phyloP scores from a whole-genome alignment of 371 early-diverging fungal genomes.

The Lichtheimia hyalospora region DNA sequence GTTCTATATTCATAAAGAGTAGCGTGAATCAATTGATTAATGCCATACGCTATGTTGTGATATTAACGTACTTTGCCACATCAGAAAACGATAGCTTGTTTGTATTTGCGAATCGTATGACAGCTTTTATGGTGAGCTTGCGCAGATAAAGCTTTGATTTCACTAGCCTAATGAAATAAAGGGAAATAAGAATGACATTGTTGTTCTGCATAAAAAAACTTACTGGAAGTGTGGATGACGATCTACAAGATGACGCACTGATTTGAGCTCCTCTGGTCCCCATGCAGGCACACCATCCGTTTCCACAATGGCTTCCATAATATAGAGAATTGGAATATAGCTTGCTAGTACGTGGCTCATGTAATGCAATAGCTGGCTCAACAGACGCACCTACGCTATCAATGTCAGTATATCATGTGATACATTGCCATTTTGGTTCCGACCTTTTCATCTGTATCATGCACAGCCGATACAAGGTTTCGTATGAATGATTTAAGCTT shows the following conservation, averaged over 20 bases:
- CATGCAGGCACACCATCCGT: constrained; percentile 23
- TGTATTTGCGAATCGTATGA: constrained; percentile 23
- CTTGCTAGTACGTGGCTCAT: constrained; percentile 39
- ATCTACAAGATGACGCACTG: constrained; percentile 40
- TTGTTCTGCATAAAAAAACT: constrained; percentile 1
- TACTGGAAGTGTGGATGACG: constrained; percentile 47
- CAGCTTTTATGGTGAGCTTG: constrained; percentile 29
- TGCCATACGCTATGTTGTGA: neutral
- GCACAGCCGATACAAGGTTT: constrained; percentile 18
- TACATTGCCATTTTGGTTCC: neutral
- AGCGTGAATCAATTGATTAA: neutral
- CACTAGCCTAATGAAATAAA: constrained; percentile 16
- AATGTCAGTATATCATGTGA: neutral
- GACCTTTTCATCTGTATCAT: constrained; percentile 24
- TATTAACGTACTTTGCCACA: constrained; percentile 39
- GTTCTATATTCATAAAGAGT: constrained; percentile 18
- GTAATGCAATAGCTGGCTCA: constrained; percentile 42
- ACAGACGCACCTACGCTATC: constrained; percentile 17
- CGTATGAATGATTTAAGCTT: constrained; percentile 29
- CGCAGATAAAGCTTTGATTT: constrained; percentile 38
- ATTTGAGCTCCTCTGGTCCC: constrained; percentile 48
- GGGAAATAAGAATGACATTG: neutral
- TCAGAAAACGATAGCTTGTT: constrained; percentile 37
- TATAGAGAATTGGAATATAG: constrained; percentile 36
- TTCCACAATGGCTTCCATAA: constrained; percentile 40